Conservation (phyloP, 2,329 filamentous ascomycete genomes). For the Mollisia scopiformis region DNA sequence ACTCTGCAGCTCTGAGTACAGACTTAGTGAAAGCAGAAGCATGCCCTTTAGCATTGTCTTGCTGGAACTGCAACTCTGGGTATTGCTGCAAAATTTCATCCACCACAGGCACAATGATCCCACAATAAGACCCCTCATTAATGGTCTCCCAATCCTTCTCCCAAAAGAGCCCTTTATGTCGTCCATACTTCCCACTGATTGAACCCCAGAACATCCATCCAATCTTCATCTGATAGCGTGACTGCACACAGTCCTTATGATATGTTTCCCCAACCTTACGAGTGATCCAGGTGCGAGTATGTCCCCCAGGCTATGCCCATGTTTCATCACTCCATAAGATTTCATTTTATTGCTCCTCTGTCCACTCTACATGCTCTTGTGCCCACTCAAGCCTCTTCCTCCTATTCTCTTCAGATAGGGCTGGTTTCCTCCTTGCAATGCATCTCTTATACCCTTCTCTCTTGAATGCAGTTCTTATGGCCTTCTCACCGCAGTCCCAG, state of each 20-base stretch:
- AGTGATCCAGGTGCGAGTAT: constrained; percentile 6
- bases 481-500: constrained; percentile 6
- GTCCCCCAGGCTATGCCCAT: constrained; percentile 11
- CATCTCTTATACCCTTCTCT: constrained; percentile 16
- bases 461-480: constrained; percentile 13
- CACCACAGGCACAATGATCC: constrained; percentile 16
- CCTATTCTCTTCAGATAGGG: constrained; percentile 10
- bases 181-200: constrained; percentile 12
- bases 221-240: constrained; percentile 18
- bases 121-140: constrained; percentile 15
- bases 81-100: constrained; percentile 15
- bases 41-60: constrained; percentile 19
- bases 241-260: constrained; percentile 15
- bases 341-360: constrained; percentile 11
- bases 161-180: constrained; percentile 17
- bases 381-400: constrained; percentile 13
- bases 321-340: constrained; percentile 3
- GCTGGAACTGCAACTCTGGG: constrained; percentile 12
- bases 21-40: constrained; percentile 11
- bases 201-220: no score
- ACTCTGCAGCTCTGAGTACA: not conserved
- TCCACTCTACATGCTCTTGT: constrained; percentile 11
- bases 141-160: constrained; percentile 22
- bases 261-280: not conserved
- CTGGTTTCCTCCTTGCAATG: constrained; percentile 4